Conservation (phyloP, 805 yeast species). For the Candida sakaeoensis region DNA sequence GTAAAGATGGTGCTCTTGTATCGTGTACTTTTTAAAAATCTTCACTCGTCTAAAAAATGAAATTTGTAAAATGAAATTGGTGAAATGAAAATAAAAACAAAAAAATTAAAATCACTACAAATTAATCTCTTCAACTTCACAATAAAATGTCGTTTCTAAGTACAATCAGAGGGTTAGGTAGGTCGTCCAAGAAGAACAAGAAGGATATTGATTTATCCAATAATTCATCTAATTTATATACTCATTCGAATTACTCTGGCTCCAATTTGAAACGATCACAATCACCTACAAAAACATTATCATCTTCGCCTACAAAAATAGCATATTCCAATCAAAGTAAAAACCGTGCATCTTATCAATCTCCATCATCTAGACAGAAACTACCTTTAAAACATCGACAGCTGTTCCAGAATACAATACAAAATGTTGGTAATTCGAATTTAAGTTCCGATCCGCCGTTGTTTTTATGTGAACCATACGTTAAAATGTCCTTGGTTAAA, state of each 20-base stretch:
- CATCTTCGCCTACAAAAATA: conserved; percentile 36
- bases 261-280: conserved; percentile 35
- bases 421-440: conserved; percentile 6
- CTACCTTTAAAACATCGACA: conserved; percentile 12
- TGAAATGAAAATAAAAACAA: conserved; percentile 1
- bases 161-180: conserved; percentile 46
- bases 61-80: background rate
- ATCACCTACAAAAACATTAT: conserved; percentile 32
- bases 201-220: conserved; percentile 29
- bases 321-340: conserved; percentile 14
- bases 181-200: conserved; percentile 43
- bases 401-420: conserved; percentile 13
- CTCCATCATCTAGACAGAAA: conserved; percentile 9
- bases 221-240: conserved; percentile 22
- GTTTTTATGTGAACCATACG: conserved; percentile 88
- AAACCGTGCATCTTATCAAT: conserved; percentile 4
- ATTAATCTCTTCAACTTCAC: background rate
- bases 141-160: conserved; percentile 42
- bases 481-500: conserved; percentile 89
- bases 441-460: conserved; percentile 36
- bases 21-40: conserved; percentile 3
- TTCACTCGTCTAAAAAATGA: conserved; percentile 5
- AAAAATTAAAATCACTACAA: background rate
- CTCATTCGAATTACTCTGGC: conserved; percentile 28
- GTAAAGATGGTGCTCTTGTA: background rate